Base-by-base conservation (phyloP, 257 asterid genomes). In the Euphrasia confusa region DNA sequence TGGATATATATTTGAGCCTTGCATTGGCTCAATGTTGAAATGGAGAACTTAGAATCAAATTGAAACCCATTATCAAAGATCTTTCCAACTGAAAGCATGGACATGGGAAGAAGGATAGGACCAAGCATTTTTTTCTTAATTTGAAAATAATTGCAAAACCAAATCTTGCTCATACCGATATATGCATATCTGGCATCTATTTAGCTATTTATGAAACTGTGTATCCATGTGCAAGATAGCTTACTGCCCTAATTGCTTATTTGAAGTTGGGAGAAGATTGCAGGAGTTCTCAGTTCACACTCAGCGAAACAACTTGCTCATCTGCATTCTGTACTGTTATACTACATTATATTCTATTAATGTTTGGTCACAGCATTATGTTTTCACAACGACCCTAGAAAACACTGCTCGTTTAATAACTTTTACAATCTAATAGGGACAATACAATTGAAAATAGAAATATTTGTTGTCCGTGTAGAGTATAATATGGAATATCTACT, bases 321-420 rank as follows among this genome's bases (percentile, higher is more conserved):
- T 27, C 55, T 35, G 14, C 15, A 35, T 5, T 59, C 33, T 47
- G 12, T 26, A 55, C 50, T 56, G n/a, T 18, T 52, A 17, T 17
- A 7, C 56, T 49, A 33, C 37, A 35, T 28, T 59, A 32, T n/a
- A 24, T 58, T 10, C 42, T 54, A 3, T 12, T 27, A 56, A 30
- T 27, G 21, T 56, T 56, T 53, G 60, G 61, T 58, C 62, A 58
- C 35, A 32, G 15, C 62, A 7, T 28, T 56, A 30, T 56, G 42
- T 32, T 35, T 18, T 39, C 64, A 18, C 45, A 21, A 50, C 71
- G 7, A 42, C 60, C 63, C 26, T 32, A 58, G 62, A n/a, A 58
- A 32, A 14, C 27, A 33, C 67, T 28, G 13, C n/a, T 17, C 45
- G 14, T 58, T 47, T 14, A 12, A 11, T 61, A 15, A 58, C 57